A percentile compares a stretch with the other conserved stretches of the same genome.
Evolutionary conservation across 2,329 filamentous ascomycete species (phyloP).

Genomic region (Botryotinia calthae): DNA sequence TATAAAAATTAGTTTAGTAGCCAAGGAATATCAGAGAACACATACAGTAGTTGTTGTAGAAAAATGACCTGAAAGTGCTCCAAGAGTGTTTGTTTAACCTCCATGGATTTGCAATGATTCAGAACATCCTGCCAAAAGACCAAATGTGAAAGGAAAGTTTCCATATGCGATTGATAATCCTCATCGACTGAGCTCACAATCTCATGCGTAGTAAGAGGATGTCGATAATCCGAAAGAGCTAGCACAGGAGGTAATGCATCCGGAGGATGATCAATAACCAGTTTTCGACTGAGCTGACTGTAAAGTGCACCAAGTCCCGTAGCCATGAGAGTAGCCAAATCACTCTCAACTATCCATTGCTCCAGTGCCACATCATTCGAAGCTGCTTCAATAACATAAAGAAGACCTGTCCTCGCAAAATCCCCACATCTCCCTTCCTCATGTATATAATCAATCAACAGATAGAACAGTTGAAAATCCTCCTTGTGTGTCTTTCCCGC

Average conservation of each 20-base stretch:
- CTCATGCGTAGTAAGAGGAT: constrained; percentile 66
- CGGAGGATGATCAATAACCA: constrained; percentile 74
- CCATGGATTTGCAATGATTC: constrained; percentile 87
- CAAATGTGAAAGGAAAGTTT: constrained; percentile 91
- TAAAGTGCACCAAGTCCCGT: constrained; percentile 81
- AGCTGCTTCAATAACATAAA: constrained; percentile 94
- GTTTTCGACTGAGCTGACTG: constrained; percentile 68
- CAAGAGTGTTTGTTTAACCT: constrained; percentile 87
- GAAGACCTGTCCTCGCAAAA: constrained; percentile 87
- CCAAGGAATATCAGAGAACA: constrained; percentile 21
- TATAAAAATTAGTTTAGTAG: constrained; percentile 41
- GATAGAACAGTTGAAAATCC: constrained; percentile 93
- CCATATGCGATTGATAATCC: constrained; percentile 80
- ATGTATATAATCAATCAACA: constrained; percentile 94
- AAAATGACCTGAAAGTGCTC: constrained; percentile 98
- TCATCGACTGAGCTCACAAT: constrained; percentile 71
- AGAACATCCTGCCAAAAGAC: constrained; percentile 98
- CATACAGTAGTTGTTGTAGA: constrained; percentile 85
- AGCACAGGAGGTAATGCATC: constrained; percentile 79
- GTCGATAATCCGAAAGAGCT: constrained; percentile 83
- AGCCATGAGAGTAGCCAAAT: constrained; percentile 94
- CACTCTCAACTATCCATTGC: constrained; percentile 96
- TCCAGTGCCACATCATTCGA: constrained; percentile 80
- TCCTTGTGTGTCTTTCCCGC: constrained; percentile 82
- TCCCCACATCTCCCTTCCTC: constrained; percentile 92